Conservation (phyloP, 2,329 filamentous ascomycete species). For the Diaporthe longicolla region DNA sequence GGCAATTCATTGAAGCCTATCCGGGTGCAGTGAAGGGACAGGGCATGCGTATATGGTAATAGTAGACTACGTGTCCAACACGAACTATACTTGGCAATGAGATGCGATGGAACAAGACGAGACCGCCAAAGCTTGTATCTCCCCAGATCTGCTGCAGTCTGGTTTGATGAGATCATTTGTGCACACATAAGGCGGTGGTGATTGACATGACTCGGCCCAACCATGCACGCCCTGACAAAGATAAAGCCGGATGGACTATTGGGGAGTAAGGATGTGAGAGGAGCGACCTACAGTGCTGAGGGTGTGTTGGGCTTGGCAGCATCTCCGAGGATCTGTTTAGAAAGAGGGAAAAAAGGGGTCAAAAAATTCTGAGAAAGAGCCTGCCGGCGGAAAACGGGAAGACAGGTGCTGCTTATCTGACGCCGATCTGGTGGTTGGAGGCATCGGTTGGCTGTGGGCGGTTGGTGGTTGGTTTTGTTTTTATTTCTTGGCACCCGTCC, state of each 20-base stretch:
- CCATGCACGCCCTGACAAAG: background rate
- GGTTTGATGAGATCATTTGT: slow-evolving; percentile 25
- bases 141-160: background rate
- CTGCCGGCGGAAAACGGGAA: background rate
- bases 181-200: background rate
- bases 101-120: slow-evolving; percentile 16
- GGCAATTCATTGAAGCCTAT: slow-evolving; percentile 28
- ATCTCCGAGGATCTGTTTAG: background rate
- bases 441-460: background rate
- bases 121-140: background rate
- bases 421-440: background rate
- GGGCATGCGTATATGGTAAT: background rate
- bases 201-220: slow-evolving; percentile 8
- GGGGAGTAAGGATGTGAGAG: slow-evolving; percentile 11
- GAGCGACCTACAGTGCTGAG: background rate
- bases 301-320: slow-evolving; percentile 18
- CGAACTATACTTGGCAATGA: slow-evolving; percentile 18
- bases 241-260: slow-evolving; percentile 23
- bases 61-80: background rate
- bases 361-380: background rate
- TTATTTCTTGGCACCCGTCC: slow-evolving; percentile 1
- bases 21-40: background rate
- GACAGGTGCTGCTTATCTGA: background rate
- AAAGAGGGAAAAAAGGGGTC: background rate
- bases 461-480: background rate